Conservation (phyloP, 2,329 filamentous ascomycete genomes). For the Penicillium capsulatum region DNA sequence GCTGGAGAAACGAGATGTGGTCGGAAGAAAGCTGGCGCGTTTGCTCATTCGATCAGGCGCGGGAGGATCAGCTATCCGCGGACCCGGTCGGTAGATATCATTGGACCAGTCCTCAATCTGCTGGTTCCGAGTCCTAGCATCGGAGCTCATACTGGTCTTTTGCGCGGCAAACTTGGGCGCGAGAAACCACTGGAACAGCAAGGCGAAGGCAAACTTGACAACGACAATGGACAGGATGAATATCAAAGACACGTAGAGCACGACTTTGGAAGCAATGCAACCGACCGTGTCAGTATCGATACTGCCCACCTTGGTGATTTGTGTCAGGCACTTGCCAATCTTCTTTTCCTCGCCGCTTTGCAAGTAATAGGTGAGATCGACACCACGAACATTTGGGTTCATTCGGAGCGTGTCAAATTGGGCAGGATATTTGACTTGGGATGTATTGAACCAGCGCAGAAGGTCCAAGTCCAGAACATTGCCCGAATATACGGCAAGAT, state of each 20-base stretch:
- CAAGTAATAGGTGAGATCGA: slow-evolving; percentile 85
- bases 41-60: slow-evolving; percentile 71
- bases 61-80: slow-evolving; percentile 71
- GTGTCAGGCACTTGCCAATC: slow-evolving; percentile 78
- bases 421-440: slow-evolving; percentile 69
- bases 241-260: slow-evolving; percentile 85
- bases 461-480: slow-evolving; percentile 88
- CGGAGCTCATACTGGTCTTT: slow-evolving; percentile 77
- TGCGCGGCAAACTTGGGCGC: slow-evolving; percentile 76
- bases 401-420: slow-evolving; percentile 77
- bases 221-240: slow-evolving; percentile 88
- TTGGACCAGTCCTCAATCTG: slow-evolving; percentile 98
- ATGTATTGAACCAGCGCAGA: slow-evolving; percentile 81
- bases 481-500: slow-evolving; percentile 90
- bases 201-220: slow-evolving; percentile 79
- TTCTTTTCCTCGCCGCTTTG: slow-evolving; percentile 74
- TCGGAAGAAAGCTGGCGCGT: slow-evolving; percentile 83
- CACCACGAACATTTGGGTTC: slow-evolving; percentile 67
- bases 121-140: slow-evolving; percentile 77
- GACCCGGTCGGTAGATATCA: slow-evolving; percentile 90
- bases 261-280: slow-evolving; percentile 95
- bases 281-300: slow-evolving; percentile 95
- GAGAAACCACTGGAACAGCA: slow-evolving; percentile 96
- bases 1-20: slow-evolving; percentile 89
- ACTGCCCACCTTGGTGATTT: slow-evolving; percentile 93